A percentile compares a stretch with the other conserved stretches of the same genome.
phyloP scores from a whole-genome alignment of 495 filamentous ascomycete species.

The Terfezia boudieri region DNA sequence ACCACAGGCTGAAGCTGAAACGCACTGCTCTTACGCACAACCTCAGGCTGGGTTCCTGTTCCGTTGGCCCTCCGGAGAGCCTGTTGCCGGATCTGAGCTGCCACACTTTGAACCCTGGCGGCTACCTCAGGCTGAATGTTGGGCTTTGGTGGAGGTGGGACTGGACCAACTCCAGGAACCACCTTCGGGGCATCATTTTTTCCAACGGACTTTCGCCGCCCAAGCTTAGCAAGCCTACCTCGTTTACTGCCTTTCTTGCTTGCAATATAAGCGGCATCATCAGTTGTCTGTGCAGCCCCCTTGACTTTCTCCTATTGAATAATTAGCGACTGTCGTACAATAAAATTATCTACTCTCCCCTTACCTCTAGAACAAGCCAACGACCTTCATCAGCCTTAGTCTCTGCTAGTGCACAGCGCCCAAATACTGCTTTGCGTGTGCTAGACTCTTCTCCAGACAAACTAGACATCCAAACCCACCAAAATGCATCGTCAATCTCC shows the following conservation, averaged over 20 bases:
- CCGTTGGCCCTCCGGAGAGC: conserved; percentile 21
- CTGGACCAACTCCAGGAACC: background rate
- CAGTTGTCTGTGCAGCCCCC: conserved; percentile 68
- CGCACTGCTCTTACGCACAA: conserved; percentile 53
- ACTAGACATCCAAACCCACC: conserved; percentile 99
- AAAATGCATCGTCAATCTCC: conserved; percentile 86
- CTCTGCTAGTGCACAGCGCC: conserved; percentile 77
- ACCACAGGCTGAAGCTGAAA: conserved; percentile 74
- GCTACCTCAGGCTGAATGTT: conserved; percentile 85
- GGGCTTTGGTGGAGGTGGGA: conserved; percentile 28
- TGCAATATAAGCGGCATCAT: conserved; percentile 65
- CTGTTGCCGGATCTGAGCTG: conserved; percentile 47
- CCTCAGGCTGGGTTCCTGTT: background rate
- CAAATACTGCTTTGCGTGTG: conserved; percentile 75
- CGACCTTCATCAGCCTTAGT: conserved; percentile 57
- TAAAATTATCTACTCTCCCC: background rate
- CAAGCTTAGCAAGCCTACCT: conserved; percentile 8
- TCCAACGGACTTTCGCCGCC: conserved; percentile 13
- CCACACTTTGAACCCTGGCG: conserved; percentile 74
- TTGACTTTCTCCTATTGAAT: conserved; percentile 81
- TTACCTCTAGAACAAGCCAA: conserved; percentile 48
- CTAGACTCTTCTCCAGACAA: conserved; percentile 71
- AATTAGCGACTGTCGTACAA: background rate
- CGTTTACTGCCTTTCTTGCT: conserved; percentile 50
- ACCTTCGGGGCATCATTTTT: background rate